Conservation (phyloP, 2,329 filamentous ascomycete genomes). For the Colletotrichum paranaense region DNA sequence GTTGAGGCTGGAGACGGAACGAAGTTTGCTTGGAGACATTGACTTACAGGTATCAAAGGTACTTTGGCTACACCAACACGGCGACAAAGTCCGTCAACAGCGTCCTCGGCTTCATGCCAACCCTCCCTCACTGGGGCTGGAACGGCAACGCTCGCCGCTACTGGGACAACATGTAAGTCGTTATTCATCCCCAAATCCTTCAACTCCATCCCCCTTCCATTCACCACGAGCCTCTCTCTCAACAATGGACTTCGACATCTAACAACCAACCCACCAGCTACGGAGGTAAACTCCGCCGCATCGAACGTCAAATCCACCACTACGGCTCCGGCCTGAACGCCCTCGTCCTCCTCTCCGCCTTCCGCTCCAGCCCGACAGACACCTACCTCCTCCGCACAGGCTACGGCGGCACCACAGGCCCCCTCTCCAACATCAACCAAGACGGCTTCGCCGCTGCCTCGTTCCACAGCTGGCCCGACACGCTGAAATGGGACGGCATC, state of each 20-base stretch:
- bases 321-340: conserved; percentile 70
- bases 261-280: conserved; percentile 43
- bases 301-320: conserved; percentile 67
- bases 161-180: conserved; percentile 66
- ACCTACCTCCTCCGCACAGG: conserved; percentile 64
- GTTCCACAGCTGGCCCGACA: conserved; percentile 68
- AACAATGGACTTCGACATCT: no score
- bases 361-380: conserved; percentile 56
- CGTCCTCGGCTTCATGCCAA: conserved; percentile 67
- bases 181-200: no score
- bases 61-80: conserved; percentile 59
- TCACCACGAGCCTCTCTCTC: no score
- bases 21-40: no score
- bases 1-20: no score
- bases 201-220: no score
- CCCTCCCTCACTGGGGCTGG: conserved; percentile 70
- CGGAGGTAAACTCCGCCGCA: conserved; percentile 53
- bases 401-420: conserved; percentile 64
- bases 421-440: conserved; percentile 65
- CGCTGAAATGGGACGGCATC: conserved; percentile 66
- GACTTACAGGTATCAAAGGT: conserved; percentile 37
- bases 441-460: conserved; percentile 65
- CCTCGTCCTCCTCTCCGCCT: conserved; percentile 63
- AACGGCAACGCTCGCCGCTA: conserved; percentile 70
- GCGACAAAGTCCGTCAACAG: conserved; percentile 61